phyloP scores from a whole-genome alignment of 2,329 filamentous ascomycete genomes.

The Xylaria sp. region DNA sequence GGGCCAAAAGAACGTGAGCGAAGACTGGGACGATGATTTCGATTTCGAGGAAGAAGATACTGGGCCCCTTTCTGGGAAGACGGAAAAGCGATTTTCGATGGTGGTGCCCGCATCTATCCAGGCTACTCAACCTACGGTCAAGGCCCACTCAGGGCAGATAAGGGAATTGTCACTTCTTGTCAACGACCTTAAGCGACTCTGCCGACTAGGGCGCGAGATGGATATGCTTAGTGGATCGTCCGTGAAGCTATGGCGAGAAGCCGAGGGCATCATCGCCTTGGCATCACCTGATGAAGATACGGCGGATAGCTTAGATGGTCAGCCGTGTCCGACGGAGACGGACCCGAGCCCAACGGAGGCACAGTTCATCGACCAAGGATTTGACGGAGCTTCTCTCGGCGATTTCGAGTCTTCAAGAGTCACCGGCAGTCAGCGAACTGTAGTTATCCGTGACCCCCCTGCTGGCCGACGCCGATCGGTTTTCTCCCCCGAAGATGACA shows the following conservation, averaged over 20 bases:
- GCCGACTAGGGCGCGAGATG: conserved; percentile 69
- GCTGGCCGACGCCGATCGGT: conserved; percentile 61
- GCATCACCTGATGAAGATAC: conserved; percentile 70
- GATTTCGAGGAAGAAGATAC: conserved; percentile 63
- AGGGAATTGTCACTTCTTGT: conserved; percentile 80
- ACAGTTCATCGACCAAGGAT: conserved; percentile 49
- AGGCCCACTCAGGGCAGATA: conserved; percentile 81
- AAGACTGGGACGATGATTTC: conserved; percentile 91
- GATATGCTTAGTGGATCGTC: conserved; percentile 64
- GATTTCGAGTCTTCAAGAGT: conserved; percentile 42
- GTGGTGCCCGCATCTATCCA: conserved; percentile 79
- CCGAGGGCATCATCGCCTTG: conserved; percentile 85
- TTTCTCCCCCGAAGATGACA: conserved; percentile 67
- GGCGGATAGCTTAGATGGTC: conserved; percentile 42
- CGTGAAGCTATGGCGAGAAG: conserved; percentile 72
- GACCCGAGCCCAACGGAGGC: conserved; percentile 47
- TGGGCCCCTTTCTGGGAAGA: conserved; percentile 42
- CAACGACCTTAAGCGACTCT: conserved; percentile 79
- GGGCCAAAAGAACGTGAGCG: conserved; percentile 76
- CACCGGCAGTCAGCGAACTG: conserved; percentile 49
- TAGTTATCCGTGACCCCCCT: conserved; percentile 57
- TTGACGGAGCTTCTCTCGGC: conserved; percentile 50
- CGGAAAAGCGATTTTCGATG: conserved; percentile 53
- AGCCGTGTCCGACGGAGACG: conserved; percentile 42
- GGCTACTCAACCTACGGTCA: conserved; percentile 79